phyloP scores from a whole-genome alignment of 176 grass and related monocot genomes.

The Aegilops umbellulata region DNA sequence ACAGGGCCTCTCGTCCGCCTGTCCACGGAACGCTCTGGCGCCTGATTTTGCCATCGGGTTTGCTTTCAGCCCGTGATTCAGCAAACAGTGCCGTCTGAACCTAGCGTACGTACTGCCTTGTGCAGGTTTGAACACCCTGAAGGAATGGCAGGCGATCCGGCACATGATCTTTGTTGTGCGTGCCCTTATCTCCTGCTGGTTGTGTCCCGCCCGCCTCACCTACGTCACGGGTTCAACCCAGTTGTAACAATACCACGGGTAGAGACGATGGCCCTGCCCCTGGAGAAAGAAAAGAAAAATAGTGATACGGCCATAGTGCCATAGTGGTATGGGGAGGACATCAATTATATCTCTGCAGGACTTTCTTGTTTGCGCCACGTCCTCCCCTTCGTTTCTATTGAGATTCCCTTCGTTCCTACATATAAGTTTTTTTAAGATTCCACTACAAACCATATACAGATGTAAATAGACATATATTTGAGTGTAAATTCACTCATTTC shows the following conservation, averaged over 20 bases:
- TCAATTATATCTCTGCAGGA: neutral
- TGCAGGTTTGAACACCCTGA: neutral
- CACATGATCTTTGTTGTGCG: neutral
- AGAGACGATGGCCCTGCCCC: neutral
- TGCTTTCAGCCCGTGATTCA: neutral
- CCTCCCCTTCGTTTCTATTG: neutral
- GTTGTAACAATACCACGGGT: neutral
- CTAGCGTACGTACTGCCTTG: neutral
- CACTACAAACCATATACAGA: too few relatives aligned
- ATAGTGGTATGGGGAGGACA: neutral
- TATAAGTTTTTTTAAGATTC: too few relatives aligned
- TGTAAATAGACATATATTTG: too few relatives aligned
- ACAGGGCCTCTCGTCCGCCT: too few relatives aligned
- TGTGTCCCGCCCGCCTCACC: too few relatives aligned
- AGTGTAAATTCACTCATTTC: too few relatives aligned
- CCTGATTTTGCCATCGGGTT: neutral
- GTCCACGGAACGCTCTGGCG: too few relatives aligned
- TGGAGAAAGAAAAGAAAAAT: too few relatives aligned
- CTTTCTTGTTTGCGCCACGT: neutral
- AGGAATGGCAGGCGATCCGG: slow-evolving; percentile 10
- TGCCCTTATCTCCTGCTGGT: neutral
- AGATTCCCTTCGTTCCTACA: too few relatives aligned
- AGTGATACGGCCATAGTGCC: too few relatives aligned
- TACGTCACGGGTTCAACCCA: neutral
- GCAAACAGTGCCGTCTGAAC: neutral